Conservation (phyloP, 192 early-diverging fungal genomes). For the Linnemannia zychae region DNA sequence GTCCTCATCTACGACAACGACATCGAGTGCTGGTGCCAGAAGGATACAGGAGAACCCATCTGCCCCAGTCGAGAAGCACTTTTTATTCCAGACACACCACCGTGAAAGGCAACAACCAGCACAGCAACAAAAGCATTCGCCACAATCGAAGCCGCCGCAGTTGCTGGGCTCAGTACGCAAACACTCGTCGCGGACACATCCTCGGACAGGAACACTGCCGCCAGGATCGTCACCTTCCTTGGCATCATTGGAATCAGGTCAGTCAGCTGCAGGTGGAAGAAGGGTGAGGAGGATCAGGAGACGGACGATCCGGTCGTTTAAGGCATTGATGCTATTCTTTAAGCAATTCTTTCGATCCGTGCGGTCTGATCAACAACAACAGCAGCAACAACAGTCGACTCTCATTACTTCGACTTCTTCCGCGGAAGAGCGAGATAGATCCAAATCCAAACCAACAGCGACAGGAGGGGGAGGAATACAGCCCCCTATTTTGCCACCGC, state of each 20-base stretch:
- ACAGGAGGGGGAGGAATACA: not conserved
- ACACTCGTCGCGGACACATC: not conserved
- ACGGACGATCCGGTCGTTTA: conserved; percentile 3
- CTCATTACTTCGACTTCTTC: not conserved
- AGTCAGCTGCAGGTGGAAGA: not conserved
- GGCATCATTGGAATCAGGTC: not conserved
- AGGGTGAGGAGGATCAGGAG: not conserved
- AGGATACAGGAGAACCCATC: not conserved
- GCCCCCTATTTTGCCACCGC: not conserved
- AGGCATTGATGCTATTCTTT: conserved; percentile 6
- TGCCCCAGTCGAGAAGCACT: conserved; percentile 24
- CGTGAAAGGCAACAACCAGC: conserved; percentile 11
- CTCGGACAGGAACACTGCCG: not conserved
- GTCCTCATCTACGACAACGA: not conserved
- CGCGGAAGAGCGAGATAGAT: not conserved
- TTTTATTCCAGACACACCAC: conserved; percentile 49
- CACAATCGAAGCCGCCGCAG: not conserved
- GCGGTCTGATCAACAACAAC: conserved; percentile 8
- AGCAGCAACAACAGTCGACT: not conserved
- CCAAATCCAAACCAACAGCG: not conserved
- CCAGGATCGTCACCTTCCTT: not conserved
- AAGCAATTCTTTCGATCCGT: conserved; percentile 2
- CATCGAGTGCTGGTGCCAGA: not conserved
- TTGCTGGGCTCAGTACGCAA: not conserved
- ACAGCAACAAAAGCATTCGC: not conserved